Conservation (phyloP, 2,329 filamentous ascomycete species). For the Colletotrichum melonis region DNA sequence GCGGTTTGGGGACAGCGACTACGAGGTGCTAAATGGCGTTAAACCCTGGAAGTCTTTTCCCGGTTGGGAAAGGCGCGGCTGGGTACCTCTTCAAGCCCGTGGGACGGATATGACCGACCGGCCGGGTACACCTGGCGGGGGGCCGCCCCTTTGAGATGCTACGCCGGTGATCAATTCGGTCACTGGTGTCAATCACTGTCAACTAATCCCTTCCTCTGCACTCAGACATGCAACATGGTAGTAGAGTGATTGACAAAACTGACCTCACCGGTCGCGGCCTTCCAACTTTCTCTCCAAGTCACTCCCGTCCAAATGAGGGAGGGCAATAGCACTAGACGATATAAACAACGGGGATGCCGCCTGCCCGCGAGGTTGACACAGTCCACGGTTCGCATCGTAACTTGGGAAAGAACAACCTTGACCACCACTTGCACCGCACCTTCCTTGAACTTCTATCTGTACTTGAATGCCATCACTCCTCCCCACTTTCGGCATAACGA, state of each 20-base stretch:
- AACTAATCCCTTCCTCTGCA: too few relatives aligned
- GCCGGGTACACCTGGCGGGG: slow-evolving; percentile 23
- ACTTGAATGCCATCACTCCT: slow-evolving; percentile 16
- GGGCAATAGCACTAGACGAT: slow-evolving; percentile 6
- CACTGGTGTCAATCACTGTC: not conserved
- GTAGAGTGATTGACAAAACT: not conserved
- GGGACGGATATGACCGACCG: slow-evolving; percentile 27
- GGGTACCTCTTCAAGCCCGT: not conserved
- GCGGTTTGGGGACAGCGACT: not conserved
- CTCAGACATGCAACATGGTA: not conserved
- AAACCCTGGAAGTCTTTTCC: not conserved
- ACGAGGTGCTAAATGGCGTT: not conserved
- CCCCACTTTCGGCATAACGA: slow-evolving; percentile 21
- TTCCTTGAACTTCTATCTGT: not conserved
- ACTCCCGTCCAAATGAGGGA: too few relatives aligned
- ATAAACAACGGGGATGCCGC: slow-evolving; percentile 28
- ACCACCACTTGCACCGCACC: not conserved
- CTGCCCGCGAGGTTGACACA: not conserved
- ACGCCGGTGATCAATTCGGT: not conserved
- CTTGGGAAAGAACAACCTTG: not conserved
- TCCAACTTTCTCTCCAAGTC: too few relatives aligned
- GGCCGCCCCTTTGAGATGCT: not conserved
- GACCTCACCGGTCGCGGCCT: not conserved
- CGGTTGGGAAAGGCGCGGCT: not conserved
- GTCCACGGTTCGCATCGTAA: not conserved